Percentiles rank a stretch among this genome's conserved stretches.
phyloP scores from a whole-genome alignment of 2,329 filamentous ascomycete species.

The Metarhizium guizhouense region DNA sequence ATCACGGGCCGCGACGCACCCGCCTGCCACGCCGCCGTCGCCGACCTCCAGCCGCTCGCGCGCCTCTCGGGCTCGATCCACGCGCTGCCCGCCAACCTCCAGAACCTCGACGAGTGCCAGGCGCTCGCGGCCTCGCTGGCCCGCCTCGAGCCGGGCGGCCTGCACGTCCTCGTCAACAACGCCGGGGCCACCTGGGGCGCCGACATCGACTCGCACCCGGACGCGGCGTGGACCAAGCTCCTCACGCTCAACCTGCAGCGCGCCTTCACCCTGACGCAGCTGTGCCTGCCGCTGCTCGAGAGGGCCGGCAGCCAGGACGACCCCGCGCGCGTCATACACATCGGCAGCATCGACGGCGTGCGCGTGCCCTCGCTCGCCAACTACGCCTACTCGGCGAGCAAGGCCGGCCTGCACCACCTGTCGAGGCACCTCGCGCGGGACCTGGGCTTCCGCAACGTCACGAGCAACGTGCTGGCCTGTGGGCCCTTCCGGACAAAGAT shows the following conservation, averaged over 20 bases:
- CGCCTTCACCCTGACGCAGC: slow-evolving; percentile 58
- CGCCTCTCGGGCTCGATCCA: slow-evolving; percentile 36
- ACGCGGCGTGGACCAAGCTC: slow-evolving; percentile 47
- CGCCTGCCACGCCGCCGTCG: slow-evolving; percentile 46
- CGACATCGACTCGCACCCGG: slow-evolving; percentile 49
- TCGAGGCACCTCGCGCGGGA: slow-evolving; percentile 49
- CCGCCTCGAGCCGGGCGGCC: slow-evolving; percentile 34
- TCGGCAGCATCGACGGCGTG: slow-evolving; percentile 55
- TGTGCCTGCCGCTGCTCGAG: slow-evolving; percentile 49
- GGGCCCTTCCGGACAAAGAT: slow-evolving; percentile 63
- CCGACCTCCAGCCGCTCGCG: slow-evolving; percentile 45
- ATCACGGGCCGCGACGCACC: slow-evolving; percentile 54
- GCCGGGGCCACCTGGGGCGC: slow-evolving; percentile 57
- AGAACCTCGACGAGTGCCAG: slow-evolving; percentile 47
- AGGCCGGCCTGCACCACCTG: slow-evolving; percentile 58
- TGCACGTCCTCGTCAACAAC: slow-evolving; percentile 60
- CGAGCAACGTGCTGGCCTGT: slow-evolving; percentile 61
- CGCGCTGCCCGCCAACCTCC: slow-evolving; percentile 55
- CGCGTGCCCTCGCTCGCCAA: slow-evolving; percentile 50
- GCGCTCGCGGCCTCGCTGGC: slow-evolving; percentile 42
- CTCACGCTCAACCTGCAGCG: slow-evolving; percentile 59
- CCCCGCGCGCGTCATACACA: slow-evolving; percentile 54
- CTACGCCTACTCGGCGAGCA: slow-evolving; percentile 51
- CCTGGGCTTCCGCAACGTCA: slow-evolving; percentile 50
- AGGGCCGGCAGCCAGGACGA: slow-evolving; percentile 30